Evolutionary conservation across 495 filamentous ascomycete genomes (phyloP).

Genomic region (Talaromyces wortmannii): DNA sequence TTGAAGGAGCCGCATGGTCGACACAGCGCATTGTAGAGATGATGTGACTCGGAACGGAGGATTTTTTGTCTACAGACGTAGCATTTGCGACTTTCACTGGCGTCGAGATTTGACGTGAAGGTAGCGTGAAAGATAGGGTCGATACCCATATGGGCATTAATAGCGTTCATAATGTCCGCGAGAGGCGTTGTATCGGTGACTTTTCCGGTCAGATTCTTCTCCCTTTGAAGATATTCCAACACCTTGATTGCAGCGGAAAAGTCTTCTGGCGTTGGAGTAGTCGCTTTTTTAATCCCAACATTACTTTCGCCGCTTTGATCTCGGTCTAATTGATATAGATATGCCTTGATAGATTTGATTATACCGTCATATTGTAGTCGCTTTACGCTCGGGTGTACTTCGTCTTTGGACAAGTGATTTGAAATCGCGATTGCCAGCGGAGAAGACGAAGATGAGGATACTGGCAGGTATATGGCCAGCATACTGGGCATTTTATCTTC

Average conservation of each 20-base stretch:
- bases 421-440: constrained; percentile 12
- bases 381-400: constrained; percentile 8
- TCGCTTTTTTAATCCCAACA: not conserved
- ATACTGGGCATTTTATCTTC: constrained; percentile 14
- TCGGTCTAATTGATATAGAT: constrained; percentile 12
- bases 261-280: constrained; percentile 15
- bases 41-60: constrained; percentile 9
- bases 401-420: constrained; percentile 10
- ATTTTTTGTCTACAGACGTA: constrained; percentile 34
- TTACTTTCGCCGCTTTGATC: not conserved
- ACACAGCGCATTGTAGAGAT: constrained; percentile 33
- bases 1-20: constrained; percentile 34
- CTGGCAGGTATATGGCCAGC: constrained; percentile 14
- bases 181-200: constrained; percentile 13
- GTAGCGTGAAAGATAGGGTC: constrained; percentile 4
- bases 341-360: constrained; percentile 20
- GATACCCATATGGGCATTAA: constrained; percentile 9
- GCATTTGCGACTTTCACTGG: constrained; percentile 15
- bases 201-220: not conserved
- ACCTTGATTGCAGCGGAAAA: constrained; percentile 21
- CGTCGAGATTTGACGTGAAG: not conserved
- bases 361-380: constrained; percentile 17
- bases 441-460: not conserved
- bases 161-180: constrained; percentile 9
- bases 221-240: constrained; percentile 13